Conservation (phyloP, 129 eudicot genomes). For the Flaveria bidentis region DNA sequence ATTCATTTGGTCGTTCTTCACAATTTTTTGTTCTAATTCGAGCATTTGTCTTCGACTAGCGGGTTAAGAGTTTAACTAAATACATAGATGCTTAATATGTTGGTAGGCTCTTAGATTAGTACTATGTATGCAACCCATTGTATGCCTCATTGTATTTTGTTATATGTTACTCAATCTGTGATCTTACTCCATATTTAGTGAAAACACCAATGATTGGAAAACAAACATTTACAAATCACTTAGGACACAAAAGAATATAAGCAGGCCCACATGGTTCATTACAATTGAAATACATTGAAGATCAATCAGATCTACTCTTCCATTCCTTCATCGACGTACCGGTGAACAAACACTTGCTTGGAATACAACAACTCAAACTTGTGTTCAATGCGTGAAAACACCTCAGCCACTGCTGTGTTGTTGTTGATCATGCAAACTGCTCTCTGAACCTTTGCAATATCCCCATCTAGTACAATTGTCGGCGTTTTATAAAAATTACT, state of each 20-base stretch:
- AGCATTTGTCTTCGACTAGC: too few relatives aligned
- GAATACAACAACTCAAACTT: slow-evolving; percentile 87
- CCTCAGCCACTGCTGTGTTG: slow-evolving; percentile 93
- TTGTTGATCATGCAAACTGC: slow-evolving; percentile 98
- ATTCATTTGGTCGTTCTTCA: too few relatives aligned
- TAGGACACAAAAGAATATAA: background rate
- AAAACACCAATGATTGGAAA: background rate
- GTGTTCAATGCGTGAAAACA: slow-evolving; percentile 82
- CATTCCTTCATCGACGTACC: slow-evolving; percentile 72
- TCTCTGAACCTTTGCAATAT: slow-evolving; percentile 88
- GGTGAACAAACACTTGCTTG: slow-evolving; percentile 84
- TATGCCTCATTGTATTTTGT: background rate
- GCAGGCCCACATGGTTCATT: background rate
- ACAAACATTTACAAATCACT: background rate
- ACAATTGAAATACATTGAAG: background rate
- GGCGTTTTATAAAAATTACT: slow-evolving; percentile 59
- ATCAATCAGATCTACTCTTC: background rate
- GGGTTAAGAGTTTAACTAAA: too few relatives aligned
- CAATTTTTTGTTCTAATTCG: too few relatives aligned
- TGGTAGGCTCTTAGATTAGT: too few relatives aligned
- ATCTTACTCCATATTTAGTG: background rate
- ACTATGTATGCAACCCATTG: too few relatives aligned
- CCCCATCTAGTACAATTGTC: slow-evolving; percentile 84
- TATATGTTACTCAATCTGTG: too few relatives aligned
- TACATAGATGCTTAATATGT: too few relatives aligned